A percentile compares a stretch with the other conserved stretches of the same genome.
Evolutionary conservation across 225 moss, liverwort and hornwort genomes (phyloP).

Genomic region (Antitrichia curtipendula): DNA sequence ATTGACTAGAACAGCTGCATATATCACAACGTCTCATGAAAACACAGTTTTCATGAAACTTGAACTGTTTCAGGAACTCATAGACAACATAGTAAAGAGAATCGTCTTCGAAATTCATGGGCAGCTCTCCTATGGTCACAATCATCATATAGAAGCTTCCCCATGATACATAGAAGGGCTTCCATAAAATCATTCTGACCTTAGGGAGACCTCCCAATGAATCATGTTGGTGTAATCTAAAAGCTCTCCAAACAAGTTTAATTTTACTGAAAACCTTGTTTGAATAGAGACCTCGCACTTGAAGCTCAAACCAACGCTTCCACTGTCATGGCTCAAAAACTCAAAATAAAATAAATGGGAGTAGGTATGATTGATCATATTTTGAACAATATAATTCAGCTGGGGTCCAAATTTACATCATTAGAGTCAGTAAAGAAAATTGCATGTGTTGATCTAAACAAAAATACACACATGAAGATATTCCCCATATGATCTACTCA

Average conservation of each 20-base stretch:
- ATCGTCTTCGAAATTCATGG: background rate
- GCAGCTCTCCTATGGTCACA: background rate
- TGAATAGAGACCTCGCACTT: background rate
- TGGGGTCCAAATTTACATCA: background rate
- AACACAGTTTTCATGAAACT: background rate
- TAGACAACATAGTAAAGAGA: background rate
- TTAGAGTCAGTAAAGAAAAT: background rate
- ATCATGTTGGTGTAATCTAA: background rate
- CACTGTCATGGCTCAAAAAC: background rate
- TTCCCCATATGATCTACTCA: background rate
- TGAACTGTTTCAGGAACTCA: background rate
- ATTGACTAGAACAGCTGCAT: background rate
- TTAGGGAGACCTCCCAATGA: background rate
- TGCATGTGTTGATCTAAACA: background rate
- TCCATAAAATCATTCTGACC: background rate
- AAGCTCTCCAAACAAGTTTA: background rate
- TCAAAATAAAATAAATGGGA: background rate
- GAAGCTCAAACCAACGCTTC: background rate
- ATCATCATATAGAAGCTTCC: background rate
- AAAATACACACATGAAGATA: background rate
- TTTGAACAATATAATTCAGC: background rate
- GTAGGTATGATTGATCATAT: background rate
- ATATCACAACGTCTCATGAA: background rate
- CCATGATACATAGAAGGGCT: background rate
- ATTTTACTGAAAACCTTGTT: background rate